Base-by-base conservation (phyloP, 2,329 filamentous ascomycete genomes). In the Ophiostoma ulmi region DNA sequence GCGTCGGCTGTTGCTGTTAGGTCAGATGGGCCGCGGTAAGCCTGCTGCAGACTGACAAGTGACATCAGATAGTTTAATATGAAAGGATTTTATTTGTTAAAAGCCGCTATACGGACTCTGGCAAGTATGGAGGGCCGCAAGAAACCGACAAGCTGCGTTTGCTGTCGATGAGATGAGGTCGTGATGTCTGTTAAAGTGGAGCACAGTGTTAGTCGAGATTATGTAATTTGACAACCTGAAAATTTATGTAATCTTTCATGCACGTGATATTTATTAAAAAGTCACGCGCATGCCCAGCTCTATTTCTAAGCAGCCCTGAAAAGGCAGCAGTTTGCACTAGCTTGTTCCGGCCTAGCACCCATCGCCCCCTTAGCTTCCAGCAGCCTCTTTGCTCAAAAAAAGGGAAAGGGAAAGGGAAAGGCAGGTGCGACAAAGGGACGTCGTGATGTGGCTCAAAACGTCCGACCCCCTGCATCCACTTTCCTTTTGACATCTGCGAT, bases 321-420 rank as follows among this genome's bases (percentile, higher is more conserved):
- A n/a, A 58, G 52, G 52, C n/a, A 58, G 52, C 52, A 58, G 22
- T 58, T 26, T 1, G 10, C 8, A 38, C 71, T 70, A 70, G 31
- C 20, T 63, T 8, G 5, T 31, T 72, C 35, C 61, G 67, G 71
- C 11, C 68, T 72, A 72, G 69, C 41, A 52, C 58, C 5, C 11
- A 17, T 70, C 58, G 69, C 69, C 71, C 71, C 71, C 69, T 31
- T 70, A 72, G 71, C 71, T 72, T 72, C 63, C 67, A 69, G 69
- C 71, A 69, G 71, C 71, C 66, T 68, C 67, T 58, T 68, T 39
- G 67, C 69, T 67, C 22, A 41, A 66, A 70, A 70, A 70, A 70
- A 66, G 69, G 63, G 58, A 52, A 58, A 58, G 52, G 44, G 6
- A 20, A n/a, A 48, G 14, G 44, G 14, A 48, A 17, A n/a, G 44